Base-by-base conservation (phyloP, 1,284 basidiomycete species). In the Mrakiaceae sp. region DNA sequence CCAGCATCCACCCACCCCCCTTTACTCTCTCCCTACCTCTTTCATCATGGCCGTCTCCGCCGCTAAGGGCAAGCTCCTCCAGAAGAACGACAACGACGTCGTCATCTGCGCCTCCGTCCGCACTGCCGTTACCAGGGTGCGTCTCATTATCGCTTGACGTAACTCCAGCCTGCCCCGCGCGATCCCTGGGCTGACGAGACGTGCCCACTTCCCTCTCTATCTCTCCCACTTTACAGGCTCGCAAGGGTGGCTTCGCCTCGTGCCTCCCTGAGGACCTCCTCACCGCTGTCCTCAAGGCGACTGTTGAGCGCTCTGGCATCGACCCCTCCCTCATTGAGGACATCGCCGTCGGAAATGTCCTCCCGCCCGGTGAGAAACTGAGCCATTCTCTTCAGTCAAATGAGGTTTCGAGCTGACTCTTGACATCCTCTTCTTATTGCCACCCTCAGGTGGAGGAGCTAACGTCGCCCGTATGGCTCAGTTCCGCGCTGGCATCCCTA, bases 241-340 rank as follows among this genome's bases (percentile, higher is more conserved):
- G 83, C 77, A 96, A 95, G 76, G 94, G 94, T 65, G 91, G 90
- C 12, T 93, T 97, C 81, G 92, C 96, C 76, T 91, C 95, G 76
- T 90, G 89, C 42, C 82, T 85, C 60, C 90, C 92, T 10, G 95
- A 98, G 72, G 88, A 95, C 71, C 80, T 96, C 70, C 84, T 98
- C 68, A 86, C 87, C 40, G 86, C 84, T 66, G 87, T 91, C 68
- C 82, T 96, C 67, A 81, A 83, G 64, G 90, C 87, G 74, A 79
- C 81, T 42, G 81, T 81, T 64, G 82, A 76, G 64, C 43, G 54
- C 40, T 57, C 80, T 63, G 80, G 81, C 69, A 81, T 94, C 70
- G 84, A 95, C 78, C 88, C 88, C 64, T 80, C 81, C 66, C 81
- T 91, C 71, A 87, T 96, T 69, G 90, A 95, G 71, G 91, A 94